Percentiles rank a stretch among this genome's conserved stretches.
Conservation (phyloP, 345 rosid species). For the Moricandia moricandioides region DNA sequence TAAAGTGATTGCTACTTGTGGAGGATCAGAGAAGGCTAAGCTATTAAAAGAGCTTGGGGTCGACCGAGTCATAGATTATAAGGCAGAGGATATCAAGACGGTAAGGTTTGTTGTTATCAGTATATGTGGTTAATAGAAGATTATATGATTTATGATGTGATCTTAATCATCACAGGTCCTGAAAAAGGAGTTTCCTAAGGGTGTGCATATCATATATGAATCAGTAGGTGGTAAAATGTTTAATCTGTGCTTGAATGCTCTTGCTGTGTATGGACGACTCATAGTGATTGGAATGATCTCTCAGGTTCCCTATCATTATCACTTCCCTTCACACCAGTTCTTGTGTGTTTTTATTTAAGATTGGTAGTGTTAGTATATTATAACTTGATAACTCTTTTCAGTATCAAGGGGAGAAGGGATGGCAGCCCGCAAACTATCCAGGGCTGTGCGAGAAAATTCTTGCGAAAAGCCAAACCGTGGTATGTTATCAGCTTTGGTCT, state of each 20-base stretch:
- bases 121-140: neutral
- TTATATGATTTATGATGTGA: neutral
- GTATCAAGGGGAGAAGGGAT: conserved; percentile 95
- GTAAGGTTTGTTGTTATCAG: conserved; percentile 35
- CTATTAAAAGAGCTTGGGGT: conserved; percentile 80
- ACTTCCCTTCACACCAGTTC: neutral
- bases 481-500: conserved; percentile 41
- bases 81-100: conserved; percentile 74
- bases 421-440: conserved; percentile 78
- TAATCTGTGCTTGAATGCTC: conserved; percentile 76
- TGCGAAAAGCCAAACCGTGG: conserved; percentile 95
- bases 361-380: too few species aligned
- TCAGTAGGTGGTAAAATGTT: conserved; percentile 97
- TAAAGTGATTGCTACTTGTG: conserved; percentile 86
- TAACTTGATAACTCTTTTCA: conserved; percentile 35
- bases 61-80: conserved; percentile 87
- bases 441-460: conserved; percentile 90
- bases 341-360: neutral
- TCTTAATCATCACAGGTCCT: conserved; percentile 53
- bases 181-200: conserved; percentile 78
- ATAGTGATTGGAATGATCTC: conserved; percentile 97
- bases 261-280: conserved; percentile 78
- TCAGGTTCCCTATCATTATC: conserved; percentile 50
- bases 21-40: conserved; percentile 80
- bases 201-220: conserved; percentile 82